Evolutionary conservation across 345 rosid genomes (phyloP), one percentile per base, ranked within the genome.

Genomic region (Brassica napus): DNA sequence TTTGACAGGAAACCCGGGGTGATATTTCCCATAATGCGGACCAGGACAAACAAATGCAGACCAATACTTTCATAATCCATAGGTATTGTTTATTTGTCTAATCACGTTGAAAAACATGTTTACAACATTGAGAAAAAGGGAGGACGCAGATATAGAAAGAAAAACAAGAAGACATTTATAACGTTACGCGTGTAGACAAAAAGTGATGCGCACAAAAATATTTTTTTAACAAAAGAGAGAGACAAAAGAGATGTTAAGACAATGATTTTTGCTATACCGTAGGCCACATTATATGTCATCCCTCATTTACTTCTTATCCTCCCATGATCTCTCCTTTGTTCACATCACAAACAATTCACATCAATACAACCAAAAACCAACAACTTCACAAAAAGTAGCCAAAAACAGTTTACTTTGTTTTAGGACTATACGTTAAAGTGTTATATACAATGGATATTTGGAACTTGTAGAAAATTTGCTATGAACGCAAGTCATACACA

Each of bases 141-240:
- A 78, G 77, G 47, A 65, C 81, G 67, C 72, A 57, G 39, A 65
- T 30, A 57, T 65, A 14, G 76, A 77, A 63, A 71, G 47, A 15
- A 62, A 61, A 54, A 54, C 2, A 63, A 49, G 8, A 69, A 55
- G 21, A 2, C 39, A 1, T 62, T 21, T 35, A 49, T 52, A 61
- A 47, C 54, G 75, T 62, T 24, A 60, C 21, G 28, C 16, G 80
- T 34, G 3, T 32, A n/a, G 16, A 49, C n/a, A 78, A 65, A 77
- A 78, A 78, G 71, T 31, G 21, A 66, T 66, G 82, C 72, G 77
- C 31, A 78, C 65, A 1, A 30, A 12, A 55, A 4, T 2, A 1
- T n/a, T 49, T 49, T 49, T 49, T 4, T 5, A 4, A 44, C 15
- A 61, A 18, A 32, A 42, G 18, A 18, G 15, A 76, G 73, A 60